Evolutionary conservation across 257 asterid species (phyloP).

Genomic region (Leptodermis oblonga): DNA sequence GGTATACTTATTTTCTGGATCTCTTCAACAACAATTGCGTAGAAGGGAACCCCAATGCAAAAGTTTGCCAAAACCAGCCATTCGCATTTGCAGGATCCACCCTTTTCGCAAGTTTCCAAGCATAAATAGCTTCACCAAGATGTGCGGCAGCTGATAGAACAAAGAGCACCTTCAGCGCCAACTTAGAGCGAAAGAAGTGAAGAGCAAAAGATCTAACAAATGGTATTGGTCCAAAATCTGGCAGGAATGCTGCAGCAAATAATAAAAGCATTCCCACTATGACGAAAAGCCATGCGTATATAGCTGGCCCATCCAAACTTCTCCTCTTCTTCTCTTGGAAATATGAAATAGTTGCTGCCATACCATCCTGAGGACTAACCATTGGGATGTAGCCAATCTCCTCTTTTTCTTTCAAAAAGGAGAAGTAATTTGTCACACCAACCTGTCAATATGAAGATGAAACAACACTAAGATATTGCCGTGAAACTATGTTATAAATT

Average conservation of each 20-base stretch:
- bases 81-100: slow-evolving; percentile 79
- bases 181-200: slow-evolving; percentile 49
- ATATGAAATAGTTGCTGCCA: slow-evolving; percentile 69
- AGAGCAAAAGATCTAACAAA: slow-evolving; percentile 46
- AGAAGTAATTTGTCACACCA: slow-evolving; percentile 89
- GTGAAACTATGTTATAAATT: slow-evolving; percentile 2
- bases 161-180: slow-evolving; percentile 34
- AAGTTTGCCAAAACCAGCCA: slow-evolving; percentile 95
- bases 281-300: slow-evolving; percentile 50
- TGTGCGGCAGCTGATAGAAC: slow-evolving; percentile 44
- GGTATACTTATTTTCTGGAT: slow-evolving; percentile 31
- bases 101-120: slow-evolving; percentile 76
- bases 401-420: slow-evolving; percentile 79
- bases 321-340: slow-evolving; percentile 73
- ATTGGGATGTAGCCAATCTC: slow-evolving; percentile 81
- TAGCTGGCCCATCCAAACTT: slow-evolving; percentile 66
- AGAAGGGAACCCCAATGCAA: slow-evolving; percentile 65
- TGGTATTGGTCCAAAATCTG: slow-evolving; percentile 64
- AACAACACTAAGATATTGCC: not conserved
- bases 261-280: slow-evolving; percentile 53
- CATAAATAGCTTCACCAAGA: slow-evolving; percentile 71
- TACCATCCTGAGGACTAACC: slow-evolving; percentile 72
- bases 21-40: slow-evolving; percentile 62
- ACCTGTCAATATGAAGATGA: slow-evolving; percentile 49
- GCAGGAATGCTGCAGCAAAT: slow-evolving; percentile 73